Evolutionary conservation across 495 filamentous ascomycete genomes (phyloP).

Genomic region (Neurospora sublineolata): DNA sequence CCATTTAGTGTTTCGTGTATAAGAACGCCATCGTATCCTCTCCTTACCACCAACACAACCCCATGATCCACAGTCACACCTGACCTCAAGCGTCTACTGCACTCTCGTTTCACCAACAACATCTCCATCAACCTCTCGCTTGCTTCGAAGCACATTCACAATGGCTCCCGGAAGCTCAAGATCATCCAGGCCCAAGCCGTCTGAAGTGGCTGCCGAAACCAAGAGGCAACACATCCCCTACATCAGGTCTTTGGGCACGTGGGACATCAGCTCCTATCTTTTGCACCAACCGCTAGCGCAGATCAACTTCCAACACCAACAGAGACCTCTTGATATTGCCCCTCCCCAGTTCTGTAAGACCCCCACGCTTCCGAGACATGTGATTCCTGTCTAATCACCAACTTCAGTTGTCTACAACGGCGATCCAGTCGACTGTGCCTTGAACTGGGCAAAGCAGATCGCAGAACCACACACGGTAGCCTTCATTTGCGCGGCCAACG

Average conservation of each 20-base stretch:
- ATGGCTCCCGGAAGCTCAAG: slow-evolving; percentile 41
- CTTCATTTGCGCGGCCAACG: slow-evolving; percentile 64
- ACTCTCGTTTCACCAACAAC: not conserved
- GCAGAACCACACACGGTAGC: slow-evolving; percentile 37
- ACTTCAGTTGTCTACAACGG: slow-evolving; percentile 44
- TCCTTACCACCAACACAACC: not conserved
- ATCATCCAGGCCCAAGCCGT: slow-evolving; percentile 45
- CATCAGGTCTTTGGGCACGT: slow-evolving; percentile 37
- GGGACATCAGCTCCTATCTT: slow-evolving; percentile 37
- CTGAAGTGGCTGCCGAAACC: slow-evolving; percentile 58
- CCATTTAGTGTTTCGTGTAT: not conserved
- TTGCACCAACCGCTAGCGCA: slow-evolving; percentile 32
- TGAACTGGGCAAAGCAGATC: slow-evolving; percentile 41
- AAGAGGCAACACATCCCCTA: slow-evolving; percentile 52
- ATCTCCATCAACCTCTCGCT: not conserved
- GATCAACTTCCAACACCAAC: slow-evolving; percentile 24
- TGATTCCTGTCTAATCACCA: slow-evolving; percentile 4
- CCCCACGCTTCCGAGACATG: not conserved
- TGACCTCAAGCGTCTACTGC: not conserved
- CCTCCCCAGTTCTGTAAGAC: slow-evolving; percentile 32
- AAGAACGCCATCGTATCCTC: not conserved
- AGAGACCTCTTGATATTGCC: slow-evolving; percentile 18
- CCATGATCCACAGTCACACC: not conserved
- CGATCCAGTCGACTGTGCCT: slow-evolving; percentile 57
- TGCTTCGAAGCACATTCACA: not conserved